Evolutionary conservation across 129 eudicot genomes (phyloP), one percentile per base, ranked within the genome.

Genomic region (Saposhnikovia divaricata): DNA sequence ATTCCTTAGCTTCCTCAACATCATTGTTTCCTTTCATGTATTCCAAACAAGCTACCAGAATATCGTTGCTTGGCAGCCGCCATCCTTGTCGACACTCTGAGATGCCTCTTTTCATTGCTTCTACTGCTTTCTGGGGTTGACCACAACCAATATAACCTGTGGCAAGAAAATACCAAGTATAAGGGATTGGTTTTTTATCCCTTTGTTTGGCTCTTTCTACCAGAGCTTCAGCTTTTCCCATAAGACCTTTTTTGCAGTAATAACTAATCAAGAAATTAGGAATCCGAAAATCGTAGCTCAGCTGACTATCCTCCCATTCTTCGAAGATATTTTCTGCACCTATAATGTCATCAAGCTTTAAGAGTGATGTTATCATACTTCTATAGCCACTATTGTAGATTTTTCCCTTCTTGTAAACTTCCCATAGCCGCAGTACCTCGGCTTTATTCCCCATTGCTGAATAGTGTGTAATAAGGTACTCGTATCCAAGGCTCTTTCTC

Each of bases 121-220:
- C 76, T 72, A 72, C 47, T 72, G 76, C 76, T 72, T 72, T 72
- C n/a, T 18, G 47, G 9, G 27, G 76, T 72, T 72, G 76, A 72
- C 23, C 76, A 23, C 50, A 38, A 38, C 13, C 47, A 72, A 19
- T 47, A 40, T 72, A 40, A 40, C 50, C 76, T 18, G 47, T 72
- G 25, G 76, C 76, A 7, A 72, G 12, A 39, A 19, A 40, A 21
- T 72, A 72, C 43, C 47, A 72, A 14, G 28, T 39, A 14, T 40
- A 28, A 39, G 28, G 38, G 38, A 14, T 0, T 27, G 71, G 71
- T 63, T 63, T 63, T 25, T 63, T 63, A 25, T 63, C 39, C 38
- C 5, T 25, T 27, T 63, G 71, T 63, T n/a, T 10, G 5, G 71
- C 38, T 28, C 71, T 63, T 25, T 63, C 37, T 63, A 63, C 34